Base-by-base conservation (phyloP, 2,329 filamentous ascomycete genomes). In the Xylariaceae sp. region DNA sequence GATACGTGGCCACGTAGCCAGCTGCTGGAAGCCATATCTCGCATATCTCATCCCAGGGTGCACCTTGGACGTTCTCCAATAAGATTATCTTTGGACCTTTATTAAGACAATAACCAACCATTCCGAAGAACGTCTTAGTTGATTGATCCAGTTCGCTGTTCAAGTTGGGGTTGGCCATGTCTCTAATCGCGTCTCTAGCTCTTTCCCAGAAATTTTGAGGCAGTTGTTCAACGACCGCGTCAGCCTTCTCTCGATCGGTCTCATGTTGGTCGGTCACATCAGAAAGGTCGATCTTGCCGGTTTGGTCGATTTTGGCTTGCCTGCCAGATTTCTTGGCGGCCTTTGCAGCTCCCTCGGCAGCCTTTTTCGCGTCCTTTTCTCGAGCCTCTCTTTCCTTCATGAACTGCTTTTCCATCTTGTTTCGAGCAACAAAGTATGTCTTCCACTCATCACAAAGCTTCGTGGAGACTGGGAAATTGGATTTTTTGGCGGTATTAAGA, bases 51-150 rank as follows among this genome's bases (percentile, higher is more conserved):
- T 66, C 44, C 83, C 85, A 92, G 0, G 80, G 77, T 0, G 80
- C 80, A 7, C 56, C 64, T 1, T 58, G 61, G 1, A 92, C 83
- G 56, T 93, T 92, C 62, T 92, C 88, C 3, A 90, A 64, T 11
- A 92, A 72, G 7, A 89, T 71, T 10, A 90, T 68, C 2, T 72
- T 73, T 0, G 86, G 86, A 1, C 74, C 69, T 42, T 76, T 75
- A 2, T 65, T 66, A 17, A 69, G 64, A 0, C 74, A 72, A 53
- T 87, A 88, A 1, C 65, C 58, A 5, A 82, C 57, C n/a, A 86
- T 74, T 0, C 77, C 79, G 32, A 71, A 68, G 60, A 86, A 86
- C 0, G 86, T 89, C 27, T 77, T 71, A 0, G 74, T 76, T 0
- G 85, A 87, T 54, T 88, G 80, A 0, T 69, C 65, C 0, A 76